phyloP scores from a whole-genome alignment of 2,329 filamentous ascomycete species.

The Cytospora leucostoma region DNA sequence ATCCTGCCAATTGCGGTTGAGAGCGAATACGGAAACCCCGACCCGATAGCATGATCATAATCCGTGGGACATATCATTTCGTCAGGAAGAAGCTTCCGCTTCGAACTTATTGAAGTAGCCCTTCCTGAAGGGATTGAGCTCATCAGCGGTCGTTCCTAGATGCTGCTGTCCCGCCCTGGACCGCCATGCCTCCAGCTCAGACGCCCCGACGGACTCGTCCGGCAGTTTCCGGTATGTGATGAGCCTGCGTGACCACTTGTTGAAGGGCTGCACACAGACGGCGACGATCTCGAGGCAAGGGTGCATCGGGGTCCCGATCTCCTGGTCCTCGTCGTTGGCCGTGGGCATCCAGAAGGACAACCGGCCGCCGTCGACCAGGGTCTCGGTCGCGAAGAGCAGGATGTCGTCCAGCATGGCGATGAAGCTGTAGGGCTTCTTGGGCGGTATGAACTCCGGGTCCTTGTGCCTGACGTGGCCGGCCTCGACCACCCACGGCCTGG shows the following conservation, averaged over 20 bases:
- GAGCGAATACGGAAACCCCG: constrained; percentile 2
- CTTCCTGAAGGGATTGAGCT: constrained; percentile 61
- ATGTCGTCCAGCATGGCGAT: constrained; percentile 88
- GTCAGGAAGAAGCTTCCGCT: constrained; percentile 30
- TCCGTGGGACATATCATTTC: background rate
- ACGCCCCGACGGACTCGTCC: constrained; percentile 55
- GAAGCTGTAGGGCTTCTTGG: constrained; percentile 92
- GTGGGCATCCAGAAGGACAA: constrained; percentile 98
- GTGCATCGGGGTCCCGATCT: constrained; percentile 76
- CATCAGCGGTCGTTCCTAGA: constrained; percentile 55
- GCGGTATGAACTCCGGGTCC: constrained; percentile 73
- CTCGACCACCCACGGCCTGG: constrained; percentile 61
- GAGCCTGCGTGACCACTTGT: constrained; percentile 87
- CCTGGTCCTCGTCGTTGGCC: constrained; percentile 74
- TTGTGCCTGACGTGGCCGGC: constrained; percentile 70
- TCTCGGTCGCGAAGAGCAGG: constrained; percentile 74
- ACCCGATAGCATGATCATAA: background rate
- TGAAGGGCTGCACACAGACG: constrained; percentile 84
- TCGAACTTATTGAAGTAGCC: constrained; percentile 61
- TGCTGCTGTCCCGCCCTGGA: constrained; percentile 34
- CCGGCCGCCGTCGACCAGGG: constrained; percentile 76
- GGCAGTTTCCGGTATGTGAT: constrained; percentile 79
- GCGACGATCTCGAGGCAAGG: constrained; percentile 71
- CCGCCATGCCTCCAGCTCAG: constrained; percentile 41
- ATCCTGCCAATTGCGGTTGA: background rate